A percentile compares a stretch with the other conserved stretches of the same genome.
phyloP scores from a whole-genome alignment of 2,329 filamentous ascomycete genomes.

The Thielaviopsis populi region DNA sequence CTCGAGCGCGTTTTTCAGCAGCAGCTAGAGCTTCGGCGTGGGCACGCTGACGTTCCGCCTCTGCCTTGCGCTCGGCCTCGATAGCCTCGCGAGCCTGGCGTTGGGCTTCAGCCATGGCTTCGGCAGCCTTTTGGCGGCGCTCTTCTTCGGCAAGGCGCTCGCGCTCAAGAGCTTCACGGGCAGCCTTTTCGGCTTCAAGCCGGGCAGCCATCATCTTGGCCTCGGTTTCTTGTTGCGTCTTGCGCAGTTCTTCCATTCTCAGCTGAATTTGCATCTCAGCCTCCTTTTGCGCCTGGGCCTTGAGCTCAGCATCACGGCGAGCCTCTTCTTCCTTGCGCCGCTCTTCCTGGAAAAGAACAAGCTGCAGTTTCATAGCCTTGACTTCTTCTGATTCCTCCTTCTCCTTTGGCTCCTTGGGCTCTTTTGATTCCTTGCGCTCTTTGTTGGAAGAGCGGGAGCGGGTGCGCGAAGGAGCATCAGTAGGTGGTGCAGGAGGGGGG shows the following conservation, averaged over 20 bases:
- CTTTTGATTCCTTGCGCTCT: conserved; percentile 6
- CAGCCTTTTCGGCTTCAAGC: conserved; percentile 31
- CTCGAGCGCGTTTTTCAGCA: conserved; percentile 31
- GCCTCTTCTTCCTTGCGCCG: conserved; percentile 32
- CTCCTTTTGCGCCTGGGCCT: conserved; percentile 32
- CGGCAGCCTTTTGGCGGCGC: conserved; percentile 7
- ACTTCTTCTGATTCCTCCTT: conserved; percentile 29
- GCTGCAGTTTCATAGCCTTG: conserved; percentile 44
- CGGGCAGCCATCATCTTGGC: conserved; percentile 32
- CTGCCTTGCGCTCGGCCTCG: conserved; percentile 30
- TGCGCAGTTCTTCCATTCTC: conserved; percentile 29
- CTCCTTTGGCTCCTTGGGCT: conserved; percentile 26
- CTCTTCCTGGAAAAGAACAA: conserved; percentile 35
- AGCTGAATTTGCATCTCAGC: conserved; percentile 31
- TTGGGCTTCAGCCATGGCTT: conserved; percentile 27
- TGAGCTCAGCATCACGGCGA: conserved; percentile 30
- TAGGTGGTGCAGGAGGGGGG: conserved; percentile 30
- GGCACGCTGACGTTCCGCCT: conserved; percentile 29
- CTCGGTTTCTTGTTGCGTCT: conserved; percentile 23
- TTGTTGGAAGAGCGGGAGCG: conserved; percentile 25
- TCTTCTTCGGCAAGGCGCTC: conserved; percentile 33
- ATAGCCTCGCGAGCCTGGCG: conserved; percentile 29
- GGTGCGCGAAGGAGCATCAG: conserved; percentile 27
- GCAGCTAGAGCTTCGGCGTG: conserved; percentile 28
- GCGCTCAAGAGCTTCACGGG: conserved; percentile 32